Percentiles rank a stretch among this genome's conserved stretches.
Conservation (phyloP, 441 rosid species). For the Eruca vesicaria region DNA sequence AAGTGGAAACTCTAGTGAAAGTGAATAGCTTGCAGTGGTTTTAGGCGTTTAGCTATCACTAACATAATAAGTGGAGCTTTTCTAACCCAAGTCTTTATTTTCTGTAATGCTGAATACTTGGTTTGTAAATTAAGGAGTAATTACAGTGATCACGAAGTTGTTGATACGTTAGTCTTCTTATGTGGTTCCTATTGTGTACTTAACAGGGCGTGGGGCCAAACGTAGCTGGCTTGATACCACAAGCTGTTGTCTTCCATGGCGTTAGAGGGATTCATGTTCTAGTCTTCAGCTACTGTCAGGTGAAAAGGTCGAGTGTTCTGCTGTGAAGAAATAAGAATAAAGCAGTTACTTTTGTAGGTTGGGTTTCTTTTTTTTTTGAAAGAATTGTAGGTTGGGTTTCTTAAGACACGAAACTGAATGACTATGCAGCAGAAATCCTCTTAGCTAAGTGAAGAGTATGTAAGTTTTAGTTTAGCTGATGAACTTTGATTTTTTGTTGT, state of each 20-base stretch:
- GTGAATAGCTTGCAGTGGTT: too few species aligned
- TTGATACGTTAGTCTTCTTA: slow-evolving; percentile 4
- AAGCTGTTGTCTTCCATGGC: slow-evolving; percentile 5
- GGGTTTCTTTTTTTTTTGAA: too few species aligned
- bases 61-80: not conserved
- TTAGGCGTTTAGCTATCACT: not conserved
- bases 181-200: not conserved
- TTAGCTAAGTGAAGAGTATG: slow-evolving; percentile 24
- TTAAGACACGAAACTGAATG: not conserved
- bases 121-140: not conserved
- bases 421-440: not conserved
- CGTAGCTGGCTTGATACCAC: slow-evolving; percentile 22
- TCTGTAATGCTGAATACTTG: slow-evolving; percentile 8
- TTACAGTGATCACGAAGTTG: not conserved
- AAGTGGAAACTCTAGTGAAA: not conserved
- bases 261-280: slow-evolving; percentile 13
- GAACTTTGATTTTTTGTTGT: slow-evolving; percentile 12
- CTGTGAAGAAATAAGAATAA: slow-evolving; percentile 17
- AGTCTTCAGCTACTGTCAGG: slow-evolving; percentile 1
- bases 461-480: slow-evolving; percentile 28
- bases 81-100: not conserved
- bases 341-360: not conserved
- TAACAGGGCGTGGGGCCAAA: slow-evolving; percentile 38
- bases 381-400: not conserved
- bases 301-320: slow-evolving; percentile 6